phyloP scores from a whole-genome alignment of 805 yeast genomes.

The Candida caryicola region DNA sequence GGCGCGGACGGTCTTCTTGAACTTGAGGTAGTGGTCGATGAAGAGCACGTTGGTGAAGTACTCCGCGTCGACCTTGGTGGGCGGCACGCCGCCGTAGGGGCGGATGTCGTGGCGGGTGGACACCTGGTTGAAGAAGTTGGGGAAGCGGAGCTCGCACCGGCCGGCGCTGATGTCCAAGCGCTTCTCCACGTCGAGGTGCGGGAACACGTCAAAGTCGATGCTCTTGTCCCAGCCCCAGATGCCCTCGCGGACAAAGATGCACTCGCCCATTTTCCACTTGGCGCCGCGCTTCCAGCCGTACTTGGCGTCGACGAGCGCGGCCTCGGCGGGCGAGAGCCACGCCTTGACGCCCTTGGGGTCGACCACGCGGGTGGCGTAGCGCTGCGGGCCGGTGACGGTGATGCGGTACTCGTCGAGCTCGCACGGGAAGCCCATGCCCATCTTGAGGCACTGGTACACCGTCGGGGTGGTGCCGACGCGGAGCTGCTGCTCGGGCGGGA shows the following conservation, averaged over 20 bases:
- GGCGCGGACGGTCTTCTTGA: constrained; percentile 47
- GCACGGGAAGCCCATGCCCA: constrained; percentile 76
- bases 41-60: constrained; percentile 65
- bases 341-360: constrained; percentile 67
- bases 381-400: constrained; percentile 73
- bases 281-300: constrained; percentile 69
- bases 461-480: constrained; percentile 83
- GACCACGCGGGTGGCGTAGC: constrained; percentile 51
- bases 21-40: constrained; percentile 56
- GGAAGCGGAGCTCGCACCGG: constrained; percentile 25
- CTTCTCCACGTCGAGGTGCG: constrained; percentile 26
- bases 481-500: constrained; percentile 64
- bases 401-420: constrained; percentile 69
- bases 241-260: constrained; percentile 78
- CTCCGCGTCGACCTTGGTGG: constrained; percentile 23
- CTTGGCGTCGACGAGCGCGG: constrained; percentile 45
- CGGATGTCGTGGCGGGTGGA: constrained; percentile 33
- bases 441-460: constrained; percentile 63
- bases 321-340: constrained; percentile 59
- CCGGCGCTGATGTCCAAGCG: constrained; percentile 17
- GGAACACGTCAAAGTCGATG: constrained; percentile 19
- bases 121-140: constrained; percentile 32
- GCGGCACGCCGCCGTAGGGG: constrained; percentile 5
- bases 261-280: constrained; percentile 68
- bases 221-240: constrained; percentile 59